Base-by-base conservation (phyloP, 345 rosid genomes). In the Arabidopsis thaliana region DNA sequence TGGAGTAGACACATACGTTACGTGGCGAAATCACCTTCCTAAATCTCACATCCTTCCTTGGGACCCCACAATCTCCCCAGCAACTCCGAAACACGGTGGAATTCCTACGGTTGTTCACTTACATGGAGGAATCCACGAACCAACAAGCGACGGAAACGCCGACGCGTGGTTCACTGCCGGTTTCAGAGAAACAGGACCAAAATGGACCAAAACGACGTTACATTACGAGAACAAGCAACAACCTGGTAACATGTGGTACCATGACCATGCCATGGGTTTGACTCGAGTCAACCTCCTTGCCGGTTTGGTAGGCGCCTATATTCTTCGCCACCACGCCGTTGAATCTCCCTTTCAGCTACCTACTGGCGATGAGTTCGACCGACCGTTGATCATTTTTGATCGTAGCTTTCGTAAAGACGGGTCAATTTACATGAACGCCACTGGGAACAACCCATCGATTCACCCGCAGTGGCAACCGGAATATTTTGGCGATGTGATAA, bases 401-500 rank as follows among this genome's bases (percentile, higher is more conserved):
- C 90, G 97, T 5, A 80, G 92, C 67, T 95, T 92, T 8, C 78
- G 73, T 20, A 70, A 23, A 0, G 83, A 95, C 42, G 99, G 99
- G 23, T 85, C 91, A 3, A 74, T 95, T 7, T 92, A 88, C 87
- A 87, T 94, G 96, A 90, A 86, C 36, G 78, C 87, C 10, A 90
- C 96, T 0, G 99, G 99, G 11, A 87, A 95, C 69, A 91, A 94
- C 38, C 98, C 97, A 5, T 70, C 82, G 0, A 86, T 95, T 62
- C 99, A 95, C 32, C 99, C 97, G 0, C 99, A 95, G 44, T 92
- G 99, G 99, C 97, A 85, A 65, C 97, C 99, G 0, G 99, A 95
- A 58, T 95, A 91, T 42, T 95, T 95, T 34, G 99, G 97, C 0
- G 97, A 90, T 11, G 86, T 73, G 0, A 90, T 92, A 63, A 74